A percentile compares a stretch with the other conserved stretches of the same genome.
Evolutionary conservation across 371 early-diverging fungal species (phyloP).

Genomic region (Lichtheimia ornata): DNA sequence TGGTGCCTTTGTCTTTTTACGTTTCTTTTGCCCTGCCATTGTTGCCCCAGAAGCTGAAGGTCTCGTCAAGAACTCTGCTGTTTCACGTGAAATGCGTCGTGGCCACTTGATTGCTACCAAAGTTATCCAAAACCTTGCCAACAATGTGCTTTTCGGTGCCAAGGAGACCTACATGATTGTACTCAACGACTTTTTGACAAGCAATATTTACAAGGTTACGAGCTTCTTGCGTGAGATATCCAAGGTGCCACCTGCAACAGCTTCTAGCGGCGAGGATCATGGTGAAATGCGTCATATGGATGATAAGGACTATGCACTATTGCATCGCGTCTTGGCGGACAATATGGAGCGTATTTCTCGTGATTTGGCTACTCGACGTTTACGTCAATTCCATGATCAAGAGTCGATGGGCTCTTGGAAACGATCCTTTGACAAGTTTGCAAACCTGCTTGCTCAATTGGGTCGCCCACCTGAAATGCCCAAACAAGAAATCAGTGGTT

Average conservation of each 20-base stretch:
- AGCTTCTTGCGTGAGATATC: conserved; percentile 66
- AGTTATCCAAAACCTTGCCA: conserved; percentile 93
- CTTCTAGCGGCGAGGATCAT: conserved; percentile 9
- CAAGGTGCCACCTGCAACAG: conserved; percentile 22
- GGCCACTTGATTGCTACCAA: conserved; percentile 90
- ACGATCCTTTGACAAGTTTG: conserved; percentile 70
- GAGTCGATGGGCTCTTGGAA: conserved; percentile 42
- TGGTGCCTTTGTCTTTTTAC: conserved; percentile 92
- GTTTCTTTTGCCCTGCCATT: conserved; percentile 95
- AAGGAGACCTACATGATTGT: conserved; percentile 92
- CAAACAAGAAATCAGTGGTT: conserved; percentile 49
- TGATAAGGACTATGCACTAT: conserved; percentile 58
- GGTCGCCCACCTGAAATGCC: conserved; percentile 68
- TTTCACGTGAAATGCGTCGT: conserved; percentile 66
- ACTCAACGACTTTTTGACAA: conserved; percentile 81
- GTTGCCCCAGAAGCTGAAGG: conserved; percentile 82
- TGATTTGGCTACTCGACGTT: conserved; percentile 57
- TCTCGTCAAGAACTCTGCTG: conserved; percentile 26
- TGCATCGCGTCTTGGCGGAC: conserved; percentile 73
- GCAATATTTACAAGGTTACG: conserved; percentile 70
- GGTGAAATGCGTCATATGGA: conserved; percentile 43
- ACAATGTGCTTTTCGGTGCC: conserved; percentile 90
- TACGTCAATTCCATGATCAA: conserved; percentile 33
- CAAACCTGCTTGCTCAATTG: conserved; percentile 81
- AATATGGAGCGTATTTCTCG: conserved; percentile 73